phyloP scores from a whole-genome alignment of 2,329 filamentous ascomycete species.

The Chaetomium sp. region DNA sequence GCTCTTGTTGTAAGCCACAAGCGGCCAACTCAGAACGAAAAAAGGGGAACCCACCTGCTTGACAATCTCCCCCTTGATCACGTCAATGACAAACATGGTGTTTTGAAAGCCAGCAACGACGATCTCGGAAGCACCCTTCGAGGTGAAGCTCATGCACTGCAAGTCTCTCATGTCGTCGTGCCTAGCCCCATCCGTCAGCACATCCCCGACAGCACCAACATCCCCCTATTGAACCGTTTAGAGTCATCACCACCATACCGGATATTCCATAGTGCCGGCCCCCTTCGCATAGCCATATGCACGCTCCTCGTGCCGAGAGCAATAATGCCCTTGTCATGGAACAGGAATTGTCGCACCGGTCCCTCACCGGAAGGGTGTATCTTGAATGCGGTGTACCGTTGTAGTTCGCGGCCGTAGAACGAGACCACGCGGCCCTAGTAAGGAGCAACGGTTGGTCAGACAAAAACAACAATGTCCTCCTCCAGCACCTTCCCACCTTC shows the following conservation, averaged over 20 bases:
- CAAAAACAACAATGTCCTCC: too few relatives aligned
- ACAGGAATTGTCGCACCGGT: conserved; percentile 77
- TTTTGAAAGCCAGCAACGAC: conserved; percentile 82
- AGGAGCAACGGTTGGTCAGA: neutral
- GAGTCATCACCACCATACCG: conserved; percentile 43
- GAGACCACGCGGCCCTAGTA: conserved; percentile 76
- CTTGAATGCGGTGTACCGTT: conserved; percentile 84
- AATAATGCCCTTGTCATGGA: conserved; percentile 86
- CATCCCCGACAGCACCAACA: conserved; percentile 5
- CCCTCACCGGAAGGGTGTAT: conserved; percentile 70
- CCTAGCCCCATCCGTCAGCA: conserved; percentile 33
- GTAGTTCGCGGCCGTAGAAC: conserved; percentile 78
- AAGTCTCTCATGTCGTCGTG: conserved; percentile 76
- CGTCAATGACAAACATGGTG: conserved; percentile 71
- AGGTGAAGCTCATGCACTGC: conserved; percentile 91
- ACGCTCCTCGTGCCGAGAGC: conserved; percentile 76
- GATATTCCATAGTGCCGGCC: conserved; percentile 83
- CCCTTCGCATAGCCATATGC: conserved; percentile 80
- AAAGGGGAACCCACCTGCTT: conserved; percentile 18
- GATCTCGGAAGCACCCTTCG: conserved; percentile 74
- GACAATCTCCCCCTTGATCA: conserved; percentile 60
- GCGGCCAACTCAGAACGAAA: neutral
- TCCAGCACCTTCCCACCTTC: too few relatives aligned
- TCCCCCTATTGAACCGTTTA: too few relatives aligned
- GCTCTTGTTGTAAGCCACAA: conserved; percentile 7